Evolutionary conservation across 192 early-diverging fungal species (phyloP), one percentile per base, ranked within the genome.

Genomic region (Entophlyctis luteolus): DNA sequence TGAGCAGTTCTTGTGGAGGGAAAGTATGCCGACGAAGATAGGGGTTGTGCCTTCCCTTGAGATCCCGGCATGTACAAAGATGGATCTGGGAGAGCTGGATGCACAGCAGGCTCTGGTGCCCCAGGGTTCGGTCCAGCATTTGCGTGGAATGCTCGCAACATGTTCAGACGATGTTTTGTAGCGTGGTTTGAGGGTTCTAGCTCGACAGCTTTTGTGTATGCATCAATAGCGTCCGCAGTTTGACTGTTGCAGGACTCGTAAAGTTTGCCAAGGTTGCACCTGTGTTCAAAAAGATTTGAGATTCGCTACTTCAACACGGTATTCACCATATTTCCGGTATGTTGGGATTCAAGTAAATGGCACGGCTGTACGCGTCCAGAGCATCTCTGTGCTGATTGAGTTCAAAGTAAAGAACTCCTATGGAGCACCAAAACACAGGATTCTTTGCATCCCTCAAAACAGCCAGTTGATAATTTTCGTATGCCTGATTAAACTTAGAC

Each of bases 241-340:
- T 99, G 96, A 78, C 95, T 95, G 74, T 99, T 95, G 81, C 96
- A 99, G 0, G 90, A 86, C 70, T 99, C 96, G 73, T 99, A 99
- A 0, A 99, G 82, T 0, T 93, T 95, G 1, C 96, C 96, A 14
- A 99, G 72, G 73, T 99, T 89, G 56, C 92, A 84, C 81, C 81
- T 83, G 16, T 25, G 14, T 18, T 18, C 77, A 77, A 77, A 56
- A 18, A 32, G 59, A 25, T 33, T 52, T 5, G 20, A 6, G 12
- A 52, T 16, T 52, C n/a, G n/a, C n/a, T n/a, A n/a, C n/a, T n/a
- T n/a, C n/a, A n/a, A n/a, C n/a, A n/a, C 18, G n/a, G n/a, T 58
- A 38, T 28, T 57, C 67, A 97, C 96, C 96, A 99, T 2, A 99
- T 94, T 79, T 99, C 96, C 69, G 88, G 89, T 63, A 98, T 90